Conservation (phyloP, 2,329 filamentous ascomycete genomes). For the Cercospora canescens region DNA sequence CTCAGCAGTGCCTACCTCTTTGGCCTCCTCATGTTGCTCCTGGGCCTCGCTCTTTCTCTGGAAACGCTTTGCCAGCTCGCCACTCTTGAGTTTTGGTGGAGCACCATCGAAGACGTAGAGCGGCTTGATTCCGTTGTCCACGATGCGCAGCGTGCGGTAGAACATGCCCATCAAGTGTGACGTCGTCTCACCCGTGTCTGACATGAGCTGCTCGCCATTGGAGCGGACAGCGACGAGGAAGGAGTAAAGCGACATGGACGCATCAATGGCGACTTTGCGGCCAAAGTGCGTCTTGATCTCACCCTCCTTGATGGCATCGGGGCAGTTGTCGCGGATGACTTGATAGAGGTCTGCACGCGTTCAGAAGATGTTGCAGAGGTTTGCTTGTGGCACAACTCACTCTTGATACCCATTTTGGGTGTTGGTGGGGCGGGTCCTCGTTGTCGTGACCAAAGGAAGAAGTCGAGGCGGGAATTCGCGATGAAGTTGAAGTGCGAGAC, state of each 20-base stretch:
- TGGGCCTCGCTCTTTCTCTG: conserved; percentile 91
- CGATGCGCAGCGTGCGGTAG: conserved; percentile 96
- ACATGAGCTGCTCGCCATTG: conserved; percentile 93
- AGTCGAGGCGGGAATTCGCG: neutral
- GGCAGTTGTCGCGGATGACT: conserved; percentile 66
- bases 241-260: conserved; percentile 97
- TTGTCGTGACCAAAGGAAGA: neutral
- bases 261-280: conserved; percentile 69
- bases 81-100: conserved; percentile 95
- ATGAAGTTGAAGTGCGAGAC: conserved; percentile 8
- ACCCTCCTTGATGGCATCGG: conserved; percentile 91
- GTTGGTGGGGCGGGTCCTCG: conserved; percentile 2
- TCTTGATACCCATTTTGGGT: conserved; percentile 39
- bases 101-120: conserved; percentile 97
- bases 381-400: conserved; percentile 23
- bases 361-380: neutral
- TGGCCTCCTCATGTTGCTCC: conserved; percentile 89
- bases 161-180: conserved; percentile 99
- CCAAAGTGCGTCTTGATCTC: conserved; percentile 99
- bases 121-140: conserved; percentile 98
- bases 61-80: conserved; percentile 93
- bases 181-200: conserved; percentile 91
- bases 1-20: conserved; percentile 93
- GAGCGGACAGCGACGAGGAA: conserved; percentile 97
- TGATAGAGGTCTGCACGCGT: conserved; percentile 42